Evolutionary conservation across 2,329 filamentous ascomycete genomes (phyloP).

Genomic region (Lachnellula arida): DNA sequence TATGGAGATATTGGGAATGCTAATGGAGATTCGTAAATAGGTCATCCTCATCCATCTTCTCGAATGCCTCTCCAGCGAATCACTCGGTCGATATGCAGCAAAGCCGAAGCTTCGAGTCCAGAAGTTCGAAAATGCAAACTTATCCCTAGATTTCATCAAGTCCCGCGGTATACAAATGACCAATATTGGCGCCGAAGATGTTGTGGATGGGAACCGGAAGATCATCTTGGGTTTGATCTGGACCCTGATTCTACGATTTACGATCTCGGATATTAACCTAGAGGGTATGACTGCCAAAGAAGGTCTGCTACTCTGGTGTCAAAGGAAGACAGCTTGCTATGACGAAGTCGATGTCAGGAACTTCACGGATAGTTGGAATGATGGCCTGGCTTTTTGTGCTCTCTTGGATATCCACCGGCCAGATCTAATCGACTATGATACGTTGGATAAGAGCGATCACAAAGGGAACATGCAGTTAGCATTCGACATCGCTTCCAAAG

Average conservation of each 20-base stretch:
- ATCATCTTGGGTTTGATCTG: conserved; percentile 97
- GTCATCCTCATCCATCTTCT: conserved; percentile 94
- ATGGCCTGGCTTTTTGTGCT: conserved; percentile 93
- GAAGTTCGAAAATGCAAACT: conserved; percentile 96
- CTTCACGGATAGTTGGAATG: conserved; percentile 95
- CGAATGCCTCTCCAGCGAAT: conserved; percentile 91
- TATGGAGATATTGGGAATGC: conserved; percentile 2
- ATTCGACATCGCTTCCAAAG: conserved; percentile 91
- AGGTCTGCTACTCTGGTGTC: conserved; percentile 91
- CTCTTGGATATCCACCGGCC: conserved; percentile 94
- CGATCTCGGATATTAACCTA: conserved; percentile 97
- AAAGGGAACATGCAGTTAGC: conserved; percentile 96
- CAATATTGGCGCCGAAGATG: conserved; percentile 96
- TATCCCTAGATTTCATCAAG: conserved; percentile 90
- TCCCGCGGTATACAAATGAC: conserved; percentile 91
- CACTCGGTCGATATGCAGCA: conserved; percentile 91
- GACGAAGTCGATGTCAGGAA: conserved; percentile 94
- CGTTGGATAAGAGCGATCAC: conserved; percentile 89
- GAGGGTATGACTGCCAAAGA: conserved; percentile 98
- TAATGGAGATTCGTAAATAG: conserved; percentile 41
- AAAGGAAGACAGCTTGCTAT: conserved; percentile 97
- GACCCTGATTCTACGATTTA: conserved; percentile 96
- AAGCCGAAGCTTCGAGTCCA: conserved; percentile 96
- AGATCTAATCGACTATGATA: conserved; percentile 94
- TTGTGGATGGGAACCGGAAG: conserved; percentile 96